Evolutionary conservation across 176 grass and related monocot species (phyloP), one percentile per base, ranked within the genome.

Genomic region (Phyllostachys edulis): DNA sequence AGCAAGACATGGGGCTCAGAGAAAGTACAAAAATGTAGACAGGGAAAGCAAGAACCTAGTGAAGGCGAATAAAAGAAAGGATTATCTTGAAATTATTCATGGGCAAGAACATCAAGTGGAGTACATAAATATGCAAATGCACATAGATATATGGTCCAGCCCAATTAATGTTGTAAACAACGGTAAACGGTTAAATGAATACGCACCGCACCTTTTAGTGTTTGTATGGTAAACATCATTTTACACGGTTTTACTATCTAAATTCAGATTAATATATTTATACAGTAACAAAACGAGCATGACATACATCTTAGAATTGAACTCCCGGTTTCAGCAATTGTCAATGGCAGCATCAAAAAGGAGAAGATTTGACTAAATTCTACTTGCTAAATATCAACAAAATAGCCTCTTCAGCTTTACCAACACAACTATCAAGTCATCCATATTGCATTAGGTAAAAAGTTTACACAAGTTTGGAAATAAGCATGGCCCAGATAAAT

Each of bases 61-160:
- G 8, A 80, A 75, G 62, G 49, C n/a, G 12, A 16, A 59, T n/a
- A 45, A 42, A 82, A 71, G 23, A 71, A 26, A 42, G 34, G 11
- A 34, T 37, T 89, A 69, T 80, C 76, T 32, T 75, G 0, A 69
- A 69, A 76, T 42, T 85, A 61, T 23, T 76, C 32, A 24, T 67
- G 76, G 27, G 54, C 5, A 67, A 67, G 47, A 60, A 41, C 47
- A 52, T 66, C 16, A 84, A n/a, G 9, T 9, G 29, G 26, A 55
- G 18, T 54, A 75, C n/a, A 40, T 6, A 60, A 36, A 65, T 72
- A 65, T 44, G 29, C 81, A 84, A 57, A 80, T 29, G 12, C 70
- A 73, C 9, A 71, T 14, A 59, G 15, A 11, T 57, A 44, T 67
- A 36, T 60, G 26, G 45, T 79, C 38, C 55, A 74, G 16, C 7